Base-by-base conservation (phyloP, 495 filamentous ascomycete genomes). In the Evernia prunastri region DNA sequence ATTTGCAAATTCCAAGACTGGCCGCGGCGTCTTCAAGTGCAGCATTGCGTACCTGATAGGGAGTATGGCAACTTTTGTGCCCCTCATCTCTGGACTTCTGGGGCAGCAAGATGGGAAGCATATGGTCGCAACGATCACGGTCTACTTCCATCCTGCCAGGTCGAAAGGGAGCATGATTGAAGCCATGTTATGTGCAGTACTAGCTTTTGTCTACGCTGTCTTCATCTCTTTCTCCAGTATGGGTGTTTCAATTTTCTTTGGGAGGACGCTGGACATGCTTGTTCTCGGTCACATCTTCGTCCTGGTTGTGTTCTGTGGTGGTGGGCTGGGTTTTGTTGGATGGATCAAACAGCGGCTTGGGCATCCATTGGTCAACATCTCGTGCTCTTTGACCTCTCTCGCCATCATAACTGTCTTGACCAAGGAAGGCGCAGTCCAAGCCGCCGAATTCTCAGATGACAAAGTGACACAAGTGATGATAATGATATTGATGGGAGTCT, bases 101-200 rank as follows among this genome's bases (percentile, higher is more conserved):
- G 94, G 94, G 8, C 82, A 86, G 65, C 89, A 93, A 70, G 93
- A 97, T 79, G 91, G 92, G 29, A 98, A 98, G 73, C 94, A 97
- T 75, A 87, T 97, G 78, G 92, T 96, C 45, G 90, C 91, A 56
- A 95, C 92, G 4, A 84, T 96, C 57, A 91, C 89, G 25, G 92
- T 96, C 13, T 98, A 97, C 69, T 98, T 97, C 75, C 92, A 98
- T 74, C 93, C 94, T n/a, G 91, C 92, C 17, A 81, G 94, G 64
- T 87, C 90, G 25, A 85, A 87, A 53, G 94, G 94, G 7, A 92
- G 90, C 73, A 96, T 96, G 92, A 84, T 86, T 63, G 89, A 96
- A 72, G 93, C 93, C 9, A 85, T 88, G 33, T 72, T 96, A n/a
- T 89, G 92, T 65, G 91, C 92, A 6, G 73, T 89, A 58, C 77